phyloP scores from a whole-genome alignment of 2,329 filamentous ascomycete genomes.

The Incumbomyces delicatus region DNA sequence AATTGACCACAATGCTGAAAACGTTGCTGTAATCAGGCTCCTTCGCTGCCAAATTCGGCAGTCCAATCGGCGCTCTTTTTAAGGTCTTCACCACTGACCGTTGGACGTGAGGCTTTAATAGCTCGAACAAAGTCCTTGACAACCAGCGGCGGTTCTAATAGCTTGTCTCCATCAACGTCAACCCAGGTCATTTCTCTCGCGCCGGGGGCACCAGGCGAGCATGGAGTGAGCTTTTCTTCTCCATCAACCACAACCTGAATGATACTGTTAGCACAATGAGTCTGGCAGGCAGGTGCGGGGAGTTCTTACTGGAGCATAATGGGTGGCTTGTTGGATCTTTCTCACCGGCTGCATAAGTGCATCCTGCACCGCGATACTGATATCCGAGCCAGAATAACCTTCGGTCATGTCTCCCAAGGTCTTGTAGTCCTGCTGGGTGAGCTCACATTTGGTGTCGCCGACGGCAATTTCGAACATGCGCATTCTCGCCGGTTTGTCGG shows the following conservation, averaged over 20 bases:
- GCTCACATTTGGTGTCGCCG: constrained; percentile 81
- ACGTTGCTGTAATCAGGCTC: constrained; percentile 43
- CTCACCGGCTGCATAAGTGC: constrained; percentile 95
- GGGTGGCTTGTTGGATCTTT: constrained; percentile 93
- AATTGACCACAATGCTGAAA: too few relatives aligned
- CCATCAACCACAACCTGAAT: constrained; percentile 60
- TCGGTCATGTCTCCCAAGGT: constrained; percentile 73
- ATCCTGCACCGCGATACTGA: constrained; percentile 88
- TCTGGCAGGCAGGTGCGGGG: background rate
- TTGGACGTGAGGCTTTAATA: constrained; percentile 77
- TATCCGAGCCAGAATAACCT: constrained; percentile 93
- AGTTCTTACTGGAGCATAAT: constrained; percentile 81
- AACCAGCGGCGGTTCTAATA: constrained; percentile 76
- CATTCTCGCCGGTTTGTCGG: constrained; percentile 75
- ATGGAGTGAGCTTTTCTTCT: constrained; percentile 59
- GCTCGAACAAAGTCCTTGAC: constrained; percentile 92
- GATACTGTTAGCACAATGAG: constrained; percentile 6
- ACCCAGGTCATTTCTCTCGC: constrained; percentile 93
- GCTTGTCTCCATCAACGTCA: constrained; percentile 69
- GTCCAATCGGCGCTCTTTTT: constrained; percentile 86
- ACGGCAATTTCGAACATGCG: constrained; percentile 94
- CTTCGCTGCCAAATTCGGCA: constrained; percentile 83
- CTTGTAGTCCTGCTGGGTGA: constrained; percentile 68
- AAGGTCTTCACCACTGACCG: constrained; percentile 80
- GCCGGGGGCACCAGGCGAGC: constrained; percentile 78